Base-by-base conservation (phyloP, 2,329 filamentous ascomycete genomes). In the Calonectria henricotiae region DNA sequence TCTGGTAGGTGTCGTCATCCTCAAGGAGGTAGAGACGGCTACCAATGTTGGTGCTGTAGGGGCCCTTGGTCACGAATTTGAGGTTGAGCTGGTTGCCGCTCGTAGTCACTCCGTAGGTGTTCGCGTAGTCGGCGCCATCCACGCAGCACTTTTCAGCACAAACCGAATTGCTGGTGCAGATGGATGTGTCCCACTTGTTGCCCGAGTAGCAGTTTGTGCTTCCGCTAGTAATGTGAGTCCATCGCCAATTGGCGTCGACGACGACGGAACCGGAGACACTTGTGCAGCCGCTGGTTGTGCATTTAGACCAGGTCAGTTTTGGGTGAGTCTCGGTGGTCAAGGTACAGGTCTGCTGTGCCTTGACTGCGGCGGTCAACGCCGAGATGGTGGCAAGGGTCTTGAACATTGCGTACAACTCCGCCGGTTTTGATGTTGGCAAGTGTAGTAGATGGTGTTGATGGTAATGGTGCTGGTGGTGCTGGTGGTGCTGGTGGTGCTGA, bases 11-110 rank as follows among this genome's bases (percentile, higher is more conserved):
- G 74, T 84, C 85, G 51, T 90, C 88, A 62, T 85, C 83, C 75
- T 88, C 86, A 84, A 93, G 88, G 72, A 93, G 86, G 80, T 92
- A 94, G 49, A 91, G 82, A 75, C 92, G 88, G 66, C 89, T 84
- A 27, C 86, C 86, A 54, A 88, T 78, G 77, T 88, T 88, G 75
- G 80, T 84, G 60, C 80, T 81, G 79, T 83, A 84, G 27, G 77
- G 73, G 75, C 84, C 82, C 75, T 87, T 83, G 71, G 88, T 90
- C 73, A 90, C 87, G 74, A 91, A 90, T 79, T 86, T 86, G 72
- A 91, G 82, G 75, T 82, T 87, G 74, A 91, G 82, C 69, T 85
- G 80, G 77, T 84, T 84, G 75, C 85, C 86, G 76, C 82, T 85
- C 67, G 89, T 83, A 44, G 83, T 86, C 75, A 89, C 86, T 75